These are phyloP conservation scores for Vaccinium myrtillus DNA, from an alignment of 148 eudicot genomes.

Conservation along the genomic window DNA sequence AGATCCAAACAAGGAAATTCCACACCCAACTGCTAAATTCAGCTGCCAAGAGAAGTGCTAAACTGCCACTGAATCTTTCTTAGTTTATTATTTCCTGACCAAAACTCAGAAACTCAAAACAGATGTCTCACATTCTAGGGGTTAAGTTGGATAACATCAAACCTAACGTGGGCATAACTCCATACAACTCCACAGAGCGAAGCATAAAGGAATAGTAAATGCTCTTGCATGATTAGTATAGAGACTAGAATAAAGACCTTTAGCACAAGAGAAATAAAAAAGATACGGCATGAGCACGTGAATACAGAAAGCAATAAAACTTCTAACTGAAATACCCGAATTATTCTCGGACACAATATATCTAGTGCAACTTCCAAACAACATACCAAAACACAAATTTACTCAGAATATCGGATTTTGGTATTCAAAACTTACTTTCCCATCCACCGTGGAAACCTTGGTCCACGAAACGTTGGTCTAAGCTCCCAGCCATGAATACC, in stretches of 20 bases:
- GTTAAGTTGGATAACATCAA: background rate
- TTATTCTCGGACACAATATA: background rate
- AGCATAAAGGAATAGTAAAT: background rate
- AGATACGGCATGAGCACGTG: background rate
- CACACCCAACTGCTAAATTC: background rate
- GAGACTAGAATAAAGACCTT: background rate
- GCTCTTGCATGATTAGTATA: background rate
- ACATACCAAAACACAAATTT: slow-evolving; percentile 2
- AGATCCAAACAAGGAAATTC: background rate
- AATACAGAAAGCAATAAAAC: background rate
- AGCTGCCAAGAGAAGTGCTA: background rate
- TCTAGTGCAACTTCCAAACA: slow-evolving; percentile 4
- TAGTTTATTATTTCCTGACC: background rate
- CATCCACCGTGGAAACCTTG: slow-evolving; percentile 98
- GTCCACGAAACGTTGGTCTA: slow-evolving; percentile 91
- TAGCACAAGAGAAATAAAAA: background rate
- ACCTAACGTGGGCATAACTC: background rate
- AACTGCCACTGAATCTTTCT: background rate
- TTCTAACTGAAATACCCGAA: background rate
- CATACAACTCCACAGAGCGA: background rate
- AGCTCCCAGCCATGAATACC: slow-evolving; percentile 99
- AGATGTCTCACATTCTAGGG: background rate
- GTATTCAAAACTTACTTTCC: slow-evolving; percentile 63
- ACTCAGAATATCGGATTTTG: background rate
- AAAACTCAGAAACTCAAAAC: slow-evolving; percentile 8